phyloP scores from a whole-genome alignment of 2,329 filamentous ascomycete genomes.

The Colletotrichum sp. region DNA sequence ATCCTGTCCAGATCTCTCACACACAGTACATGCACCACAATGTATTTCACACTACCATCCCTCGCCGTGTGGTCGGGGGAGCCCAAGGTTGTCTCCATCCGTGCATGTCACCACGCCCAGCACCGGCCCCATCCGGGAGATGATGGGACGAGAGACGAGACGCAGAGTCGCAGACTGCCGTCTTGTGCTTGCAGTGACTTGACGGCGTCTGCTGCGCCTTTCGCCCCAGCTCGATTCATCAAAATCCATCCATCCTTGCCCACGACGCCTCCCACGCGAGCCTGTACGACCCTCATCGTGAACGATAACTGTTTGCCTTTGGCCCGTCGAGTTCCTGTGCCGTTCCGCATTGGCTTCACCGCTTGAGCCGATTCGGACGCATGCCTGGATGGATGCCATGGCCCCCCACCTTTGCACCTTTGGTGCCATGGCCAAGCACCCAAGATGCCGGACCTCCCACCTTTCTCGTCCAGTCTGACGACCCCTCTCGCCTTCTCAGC shows the following conservation, averaged over 20 bases:
- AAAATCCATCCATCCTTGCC: not conserved
- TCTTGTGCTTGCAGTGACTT: not conserved
- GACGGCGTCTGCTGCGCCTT: not conserved
- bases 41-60: not conserved
- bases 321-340: not conserved
- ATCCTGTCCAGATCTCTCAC: not conserved
- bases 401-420: not conserved
- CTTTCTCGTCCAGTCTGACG: not conserved
- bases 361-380: constrained; percentile 9
- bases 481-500: not conserved
- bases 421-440: constrained; percentile 5
- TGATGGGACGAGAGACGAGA: constrained; percentile 20
- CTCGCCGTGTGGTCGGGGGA: not conserved
- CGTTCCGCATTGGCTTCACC: constrained; percentile 3
- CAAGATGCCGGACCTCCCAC: constrained; percentile 6
- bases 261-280: not conserved
- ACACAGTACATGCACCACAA: not conserved
- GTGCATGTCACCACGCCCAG: constrained; percentile 7
- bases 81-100: not conserved
- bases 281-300: not conserved
- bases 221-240: not conserved
- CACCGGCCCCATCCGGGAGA: constrained; percentile 14
- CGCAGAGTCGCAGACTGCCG: not conserved
- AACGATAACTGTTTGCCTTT: not conserved
- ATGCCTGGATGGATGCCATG: not conserved